Base-by-base conservation (phyloP, 345 rosid genomes). In the Moringa oleifera region DNA sequence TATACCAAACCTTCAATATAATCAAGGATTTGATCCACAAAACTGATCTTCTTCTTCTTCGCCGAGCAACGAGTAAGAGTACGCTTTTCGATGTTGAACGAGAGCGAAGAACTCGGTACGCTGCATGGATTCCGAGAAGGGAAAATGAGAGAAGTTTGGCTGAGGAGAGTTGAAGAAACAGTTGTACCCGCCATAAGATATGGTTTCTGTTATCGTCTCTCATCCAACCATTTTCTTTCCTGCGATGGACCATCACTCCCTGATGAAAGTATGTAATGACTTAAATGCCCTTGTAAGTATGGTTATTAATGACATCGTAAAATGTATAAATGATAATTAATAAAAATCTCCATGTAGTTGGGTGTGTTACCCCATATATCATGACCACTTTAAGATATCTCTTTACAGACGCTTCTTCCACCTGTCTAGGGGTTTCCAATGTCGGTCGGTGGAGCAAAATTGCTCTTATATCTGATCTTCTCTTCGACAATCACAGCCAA, bases 31-130 rank as follows among this genome's bases (percentile, higher is more conserved):
- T 87, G 98, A 71, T 89, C 95, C 6, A 77, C 47, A 62, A 92
- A 85, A 74, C 95, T 71, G 65, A 89, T 83, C 63, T 89, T 89
- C 81, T 83, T 89, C 86, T 87, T 84, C 94, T 92, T 89, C 60
- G 91, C 90, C 2, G 77, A 77, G 81, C 97, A 93, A 53, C 77
- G 73, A 55, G 68, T 22, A 46, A 64, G 76, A 50, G 55, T 20
- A 25, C 73, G 74, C 33, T 58, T 74, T 46, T 45, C 63, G 20
- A 68, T 18, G 53, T 57, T 23, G 2, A 51, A 21, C 53, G 66
- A 20, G 61, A 69, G 2, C 9, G 58, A 58, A 19, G 73, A 31
- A 17, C 41, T 45, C 46, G 59, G 24, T 23, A 59, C 41, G 33
- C 70, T 55, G 56, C 58, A 23, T 2, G 61, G 74, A 33, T 65